phyloP scores from a whole-genome alignment of 805 yeast species.

The Saccharomycopsis fibuligera region DNA sequence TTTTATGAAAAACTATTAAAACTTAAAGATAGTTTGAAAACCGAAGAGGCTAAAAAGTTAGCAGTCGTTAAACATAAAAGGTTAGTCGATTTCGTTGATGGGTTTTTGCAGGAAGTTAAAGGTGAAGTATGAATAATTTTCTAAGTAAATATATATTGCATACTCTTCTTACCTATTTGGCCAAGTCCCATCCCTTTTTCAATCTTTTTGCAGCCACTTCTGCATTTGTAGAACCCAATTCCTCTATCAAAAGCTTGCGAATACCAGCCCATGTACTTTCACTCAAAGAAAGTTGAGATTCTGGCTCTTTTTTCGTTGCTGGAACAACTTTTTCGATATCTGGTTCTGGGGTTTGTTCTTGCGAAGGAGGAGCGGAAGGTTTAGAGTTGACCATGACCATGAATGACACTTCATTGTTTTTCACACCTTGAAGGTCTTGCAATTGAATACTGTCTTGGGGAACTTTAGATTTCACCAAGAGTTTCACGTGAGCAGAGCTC shows the following conservation, averaged over 20 bases:
- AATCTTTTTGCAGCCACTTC: constrained; percentile 9
- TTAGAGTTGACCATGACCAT: constrained; percentile 16
- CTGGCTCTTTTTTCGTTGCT: neutral
- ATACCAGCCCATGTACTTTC: constrained; percentile 11
- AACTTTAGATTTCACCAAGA: constrained; percentile 20
- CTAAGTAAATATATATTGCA: neutral
- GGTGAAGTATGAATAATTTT: neutral
- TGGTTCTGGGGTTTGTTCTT: neutral
- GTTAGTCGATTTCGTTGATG: constrained; percentile 22
- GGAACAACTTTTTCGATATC: neutral
- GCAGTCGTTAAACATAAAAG: constrained; percentile 24
- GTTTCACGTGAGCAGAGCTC: constrained; percentile 10
- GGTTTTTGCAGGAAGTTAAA: constrained; percentile 19
- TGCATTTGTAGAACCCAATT: constrained; percentile 10
- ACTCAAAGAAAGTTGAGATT: neutral
- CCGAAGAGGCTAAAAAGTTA: constrained; percentile 23
- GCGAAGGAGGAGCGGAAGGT: constrained; percentile 10
- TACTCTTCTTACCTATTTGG: neutral
- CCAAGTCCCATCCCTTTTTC: constrained; percentile 17
- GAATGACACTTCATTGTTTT: constrained; percentile 4
- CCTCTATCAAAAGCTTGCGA: constrained; percentile 1
- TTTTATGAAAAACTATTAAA: constrained; percentile 29
- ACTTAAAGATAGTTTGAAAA: constrained; percentile 26
- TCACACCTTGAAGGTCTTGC: constrained; percentile 4
- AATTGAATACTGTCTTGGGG: constrained; percentile 15